These are phyloP conservation scores for Chaetomium sp. DNA, from an alignment of 2,329 filamentous ascomycete genomes.

Conservation along the genomic window DNA sequence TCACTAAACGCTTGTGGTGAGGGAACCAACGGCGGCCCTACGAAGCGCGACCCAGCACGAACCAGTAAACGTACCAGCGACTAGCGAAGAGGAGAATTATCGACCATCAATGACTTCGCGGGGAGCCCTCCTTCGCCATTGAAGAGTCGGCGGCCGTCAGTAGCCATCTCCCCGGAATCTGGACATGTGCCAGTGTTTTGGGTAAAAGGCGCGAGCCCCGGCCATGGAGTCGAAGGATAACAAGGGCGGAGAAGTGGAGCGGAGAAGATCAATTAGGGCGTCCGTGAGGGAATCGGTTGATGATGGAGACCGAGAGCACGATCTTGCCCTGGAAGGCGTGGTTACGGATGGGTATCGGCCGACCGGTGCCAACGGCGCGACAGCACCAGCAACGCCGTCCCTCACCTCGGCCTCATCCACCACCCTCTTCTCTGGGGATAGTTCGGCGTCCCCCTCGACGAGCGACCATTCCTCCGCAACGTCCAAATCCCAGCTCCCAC, in stretches of 20 bases:
- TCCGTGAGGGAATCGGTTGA: slow-evolving; percentile 46
- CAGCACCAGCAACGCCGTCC: slow-evolving; percentile 30
- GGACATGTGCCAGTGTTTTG: neutral
- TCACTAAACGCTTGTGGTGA: neutral
- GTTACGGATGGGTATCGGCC: slow-evolving; percentile 58
- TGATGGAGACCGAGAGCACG: slow-evolving; percentile 49
- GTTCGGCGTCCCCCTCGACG: slow-evolving; percentile 34
- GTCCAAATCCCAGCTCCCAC: slow-evolving; percentile 53
- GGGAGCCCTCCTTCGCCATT: slow-evolving; percentile 26
- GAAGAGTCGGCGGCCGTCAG: slow-evolving; percentile 28
- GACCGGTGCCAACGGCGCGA: slow-evolving; percentile 29
- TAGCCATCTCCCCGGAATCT: slow-evolving; percentile 7
- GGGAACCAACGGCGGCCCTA: neutral
- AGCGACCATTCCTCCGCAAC: slow-evolving; percentile 55
- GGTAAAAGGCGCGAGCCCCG: slow-evolving; percentile 12
- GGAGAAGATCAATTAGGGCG: slow-evolving; percentile 47
- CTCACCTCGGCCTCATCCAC: slow-evolving; percentile 35
- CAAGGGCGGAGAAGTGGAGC: slow-evolving; percentile 46
- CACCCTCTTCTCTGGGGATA: slow-evolving; percentile 24
- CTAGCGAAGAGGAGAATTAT: neutral
- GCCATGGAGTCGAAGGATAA: slow-evolving; percentile 48
- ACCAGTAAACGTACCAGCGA: neutral
- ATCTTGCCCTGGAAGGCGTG: slow-evolving; percentile 52
- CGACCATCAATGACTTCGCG: slow-evolving; percentile 28
- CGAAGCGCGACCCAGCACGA: neutral